These are phyloP conservation scores for Hortiboletus flavorubellus DNA, from an alignment of 768 basidiomycete species.

Conservation along the genomic window DNA sequence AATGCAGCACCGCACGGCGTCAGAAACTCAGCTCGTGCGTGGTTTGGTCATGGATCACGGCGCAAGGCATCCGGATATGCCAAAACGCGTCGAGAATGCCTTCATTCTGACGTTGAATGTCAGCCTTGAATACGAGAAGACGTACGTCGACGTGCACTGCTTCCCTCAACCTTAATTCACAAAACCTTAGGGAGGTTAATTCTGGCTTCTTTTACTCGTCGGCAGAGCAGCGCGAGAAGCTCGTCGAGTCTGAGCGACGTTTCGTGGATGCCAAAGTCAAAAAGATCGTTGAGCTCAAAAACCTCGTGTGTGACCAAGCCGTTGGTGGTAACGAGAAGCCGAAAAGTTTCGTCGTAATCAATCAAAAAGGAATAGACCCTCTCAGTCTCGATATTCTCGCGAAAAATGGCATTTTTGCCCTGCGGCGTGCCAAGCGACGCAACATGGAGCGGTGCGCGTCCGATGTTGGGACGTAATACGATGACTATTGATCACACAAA, in stretches of 20 bases:
- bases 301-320: conserved; percentile 91
- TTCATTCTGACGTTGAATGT: conserved; percentile 95
- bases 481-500: conserved; percentile 21
- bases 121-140: conserved; percentile 98
- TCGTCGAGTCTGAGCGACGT: conserved; percentile 93
- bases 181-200: conserved; percentile 82
- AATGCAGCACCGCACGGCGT: conserved; percentile 98
- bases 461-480: conserved; percentile 27
- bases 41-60: conserved; percentile 98
- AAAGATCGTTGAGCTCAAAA: conserved; percentile 97
- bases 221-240: conserved; percentile 96
- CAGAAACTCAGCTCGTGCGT: conserved; percentile 93
- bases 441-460: conserved; percentile 90
- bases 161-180: conserved; percentile 18
- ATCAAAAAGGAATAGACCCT: conserved; percentile 99
- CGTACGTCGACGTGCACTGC: conserved; percentile 55
- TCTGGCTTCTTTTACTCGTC: conserved; percentile 99
- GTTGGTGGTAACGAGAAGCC: conserved; percentile 77
- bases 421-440: conserved; percentile 92
- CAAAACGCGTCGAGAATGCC: conserved; percentile 95
- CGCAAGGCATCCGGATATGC: conserved; percentile 98
- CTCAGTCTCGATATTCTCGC: conserved; percentile 93
- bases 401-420: conserved; percentile 93
- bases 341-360: conserved; percentile 92
- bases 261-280: conserved; percentile 93